phyloP scores from a whole-genome alignment of 1,284 basidiomycete genomes.

The Heliocybe sulcata region DNA sequence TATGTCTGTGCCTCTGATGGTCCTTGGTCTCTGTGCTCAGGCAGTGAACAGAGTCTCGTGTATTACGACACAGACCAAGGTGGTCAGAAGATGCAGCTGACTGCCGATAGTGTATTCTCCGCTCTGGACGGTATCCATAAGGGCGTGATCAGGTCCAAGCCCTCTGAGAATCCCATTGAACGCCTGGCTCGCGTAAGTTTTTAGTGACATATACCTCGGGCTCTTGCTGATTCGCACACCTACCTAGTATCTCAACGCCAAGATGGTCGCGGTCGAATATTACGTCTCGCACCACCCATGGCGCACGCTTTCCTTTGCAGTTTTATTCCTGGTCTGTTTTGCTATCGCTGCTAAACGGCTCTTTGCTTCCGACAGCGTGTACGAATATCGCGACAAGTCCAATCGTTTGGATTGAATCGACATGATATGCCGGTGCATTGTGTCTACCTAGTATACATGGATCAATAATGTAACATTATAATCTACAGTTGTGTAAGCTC shows the following conservation, averaged over 20 bases:
- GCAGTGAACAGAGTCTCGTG: constrained; percentile 45
- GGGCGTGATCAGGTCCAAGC: constrained; percentile 47
- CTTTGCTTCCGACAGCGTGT: constrained; percentile 6
- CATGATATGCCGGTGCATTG: not conserved
- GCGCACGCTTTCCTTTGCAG: constrained; percentile 17
- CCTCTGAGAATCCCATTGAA: constrained; percentile 68
- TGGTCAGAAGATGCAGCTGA: constrained; percentile 48
- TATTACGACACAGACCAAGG: constrained; percentile 56
- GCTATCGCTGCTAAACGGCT: constrained; percentile 11
- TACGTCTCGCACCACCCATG: constrained; percentile 34
- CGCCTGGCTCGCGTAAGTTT: constrained; percentile 55
- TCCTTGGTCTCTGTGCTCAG: constrained; percentile 3
- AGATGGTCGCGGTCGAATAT: constrained; percentile 35
- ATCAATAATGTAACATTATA: constrained; percentile 2
- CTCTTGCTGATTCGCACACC: not conserved
- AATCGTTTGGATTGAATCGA: constrained; percentile 1
- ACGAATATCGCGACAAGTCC: not conserved
- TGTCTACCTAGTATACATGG: constrained; percentile 1
- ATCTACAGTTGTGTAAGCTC: not conserved
- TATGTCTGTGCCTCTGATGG: constrained; percentile 27
- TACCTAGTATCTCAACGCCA: constrained; percentile 43
- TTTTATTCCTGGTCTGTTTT: constrained; percentile 12
- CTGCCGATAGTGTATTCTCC: constrained; percentile 52
- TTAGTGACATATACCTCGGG: not conserved
- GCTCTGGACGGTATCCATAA: constrained; percentile 63